A percentile compares a stretch with the other conserved stretches of the same genome.
phyloP scores from a whole-genome alignment of 305 asterid genomes.

The Petunia hybrid region DNA sequence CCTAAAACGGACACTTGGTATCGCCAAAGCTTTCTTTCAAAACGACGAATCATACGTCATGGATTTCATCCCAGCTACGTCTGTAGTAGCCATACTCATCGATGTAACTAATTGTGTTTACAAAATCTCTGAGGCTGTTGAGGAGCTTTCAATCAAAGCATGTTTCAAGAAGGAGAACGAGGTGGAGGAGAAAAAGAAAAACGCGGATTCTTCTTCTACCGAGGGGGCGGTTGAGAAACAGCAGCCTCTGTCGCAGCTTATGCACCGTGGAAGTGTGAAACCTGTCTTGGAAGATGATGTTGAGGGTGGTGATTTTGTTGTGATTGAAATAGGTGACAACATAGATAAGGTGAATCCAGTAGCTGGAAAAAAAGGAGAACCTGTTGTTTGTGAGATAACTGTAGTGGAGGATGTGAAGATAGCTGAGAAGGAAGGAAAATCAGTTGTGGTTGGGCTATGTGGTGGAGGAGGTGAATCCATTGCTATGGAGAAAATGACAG shows the following conservation, averaged over 20 bases:
- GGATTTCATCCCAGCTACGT: constrained; percentile 49
- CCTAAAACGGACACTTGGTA: constrained; percentile 41
- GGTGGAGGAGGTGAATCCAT: background rate
- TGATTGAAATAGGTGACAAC: constrained; percentile 34
- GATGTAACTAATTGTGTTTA: constrained; percentile 55
- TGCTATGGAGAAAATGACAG: background rate
- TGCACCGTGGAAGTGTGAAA: background rate
- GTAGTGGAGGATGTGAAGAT: background rate
- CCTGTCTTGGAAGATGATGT: constrained; percentile 34
- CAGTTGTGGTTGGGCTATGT: background rate
- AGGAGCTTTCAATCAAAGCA: constrained; percentile 57
- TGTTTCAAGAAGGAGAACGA: constrained; percentile 37
- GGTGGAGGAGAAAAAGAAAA: background rate
- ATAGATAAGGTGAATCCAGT: background rate
- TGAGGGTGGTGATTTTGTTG: constrained; percentile 33
- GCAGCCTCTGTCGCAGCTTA: background rate
- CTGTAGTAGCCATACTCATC: constrained; percentile 56
- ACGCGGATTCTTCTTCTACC: background rate
- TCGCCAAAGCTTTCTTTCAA: background rate
- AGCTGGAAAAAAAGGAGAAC: background rate
- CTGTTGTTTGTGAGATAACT: background rate
- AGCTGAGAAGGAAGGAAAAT: background rate
- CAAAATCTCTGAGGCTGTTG: constrained; percentile 45
- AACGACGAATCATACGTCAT: constrained; percentile 33
- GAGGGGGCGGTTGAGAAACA: background rate